These are phyloP conservation scores for Leishmania aethiopica DNA, from an alignment of 208 protist genomes.

Conservation along the genomic window DNA sequence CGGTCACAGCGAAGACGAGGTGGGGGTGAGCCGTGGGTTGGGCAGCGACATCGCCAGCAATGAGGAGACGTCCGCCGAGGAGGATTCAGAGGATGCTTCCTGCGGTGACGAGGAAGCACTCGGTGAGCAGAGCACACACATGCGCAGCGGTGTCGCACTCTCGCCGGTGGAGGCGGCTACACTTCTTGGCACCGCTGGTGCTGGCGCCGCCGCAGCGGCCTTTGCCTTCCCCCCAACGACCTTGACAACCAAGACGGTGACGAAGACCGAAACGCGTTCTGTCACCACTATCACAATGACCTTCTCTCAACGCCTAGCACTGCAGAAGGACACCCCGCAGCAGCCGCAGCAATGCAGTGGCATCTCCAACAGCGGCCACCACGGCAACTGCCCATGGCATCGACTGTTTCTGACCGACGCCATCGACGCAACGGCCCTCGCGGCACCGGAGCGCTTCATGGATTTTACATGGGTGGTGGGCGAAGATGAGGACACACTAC, in stretches of 20 bases:
- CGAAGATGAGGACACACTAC: neutral
- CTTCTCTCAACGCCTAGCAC: slow-evolving; percentile 19
- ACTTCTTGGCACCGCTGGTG: neutral
- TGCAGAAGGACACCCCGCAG: neutral
- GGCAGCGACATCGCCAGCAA: neutral
- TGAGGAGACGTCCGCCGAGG: neutral
- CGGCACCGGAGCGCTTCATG: slow-evolving; percentile 28
- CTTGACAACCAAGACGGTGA: slow-evolving; percentile 4
- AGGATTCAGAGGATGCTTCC: neutral
- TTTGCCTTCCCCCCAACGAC: neutral
- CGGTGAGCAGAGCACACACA: neutral
- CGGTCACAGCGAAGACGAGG: neutral
- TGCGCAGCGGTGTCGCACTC: neutral
- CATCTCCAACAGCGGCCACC: neutral
- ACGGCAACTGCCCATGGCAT: slow-evolving; percentile 27
- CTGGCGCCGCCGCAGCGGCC: no score
- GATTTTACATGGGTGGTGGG: slow-evolving; percentile 28
- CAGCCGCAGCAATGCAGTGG: neutral
- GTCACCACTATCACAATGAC: slow-evolving; percentile 27
- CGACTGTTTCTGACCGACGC: slow-evolving; percentile 22
- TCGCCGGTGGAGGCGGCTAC: neutral
- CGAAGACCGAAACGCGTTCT: neutral
- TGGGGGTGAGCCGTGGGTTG: neutral
- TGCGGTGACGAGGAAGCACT: neutral
- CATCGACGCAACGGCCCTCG: slow-evolving; percentile 26